phyloP scores from a whole-genome alignment of 1,139 yeast species.

The Suhomyces bribrorum region DNA sequence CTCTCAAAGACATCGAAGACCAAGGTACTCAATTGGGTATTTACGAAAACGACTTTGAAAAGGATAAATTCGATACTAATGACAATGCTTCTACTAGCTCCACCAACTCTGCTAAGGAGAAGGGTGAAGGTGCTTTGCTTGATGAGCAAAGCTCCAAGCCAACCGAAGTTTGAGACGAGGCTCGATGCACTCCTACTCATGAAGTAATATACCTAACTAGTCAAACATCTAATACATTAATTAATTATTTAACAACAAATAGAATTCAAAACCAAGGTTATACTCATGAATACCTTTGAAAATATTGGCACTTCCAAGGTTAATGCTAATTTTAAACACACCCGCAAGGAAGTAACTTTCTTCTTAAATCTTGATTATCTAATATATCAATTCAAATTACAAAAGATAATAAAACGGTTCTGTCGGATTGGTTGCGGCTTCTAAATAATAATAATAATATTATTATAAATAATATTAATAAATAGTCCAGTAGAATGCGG shows the following conservation, averaged over 20 bases:
- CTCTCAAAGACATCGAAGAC: conserved; percentile 47
- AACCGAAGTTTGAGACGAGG: conserved; percentile 11
- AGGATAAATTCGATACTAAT: conserved; percentile 33
- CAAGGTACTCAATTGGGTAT: conserved; percentile 51
- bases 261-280: not conserved
- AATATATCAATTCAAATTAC: too few relatives aligned
- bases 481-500: too few relatives aligned
- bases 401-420: too few relatives aligned
- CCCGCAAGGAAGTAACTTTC: too few relatives aligned
- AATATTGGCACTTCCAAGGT: too few relatives aligned
- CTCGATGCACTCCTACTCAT: not conserved
- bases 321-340: too few relatives aligned
- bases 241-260: not conserved
- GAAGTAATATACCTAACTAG: not conserved
- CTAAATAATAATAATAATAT: too few relatives aligned
- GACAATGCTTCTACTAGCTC: conserved; percentile 29
- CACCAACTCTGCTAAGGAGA: conserved; percentile 21
- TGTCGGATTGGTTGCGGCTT: too few relatives aligned
- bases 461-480: too few relatives aligned
- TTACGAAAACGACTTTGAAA: conserved; percentile 41
- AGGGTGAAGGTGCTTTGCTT: conserved; percentile 16
- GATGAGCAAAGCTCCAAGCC: conserved; percentile 10
- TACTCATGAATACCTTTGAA: too few relatives aligned
- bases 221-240: not conserved
- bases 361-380: too few relatives aligned